These are phyloP conservation scores for Pecoramyces ruminantium DNA, from an alignment of 192 early-diverging fungal species.

Conservation along the genomic window DNA sequence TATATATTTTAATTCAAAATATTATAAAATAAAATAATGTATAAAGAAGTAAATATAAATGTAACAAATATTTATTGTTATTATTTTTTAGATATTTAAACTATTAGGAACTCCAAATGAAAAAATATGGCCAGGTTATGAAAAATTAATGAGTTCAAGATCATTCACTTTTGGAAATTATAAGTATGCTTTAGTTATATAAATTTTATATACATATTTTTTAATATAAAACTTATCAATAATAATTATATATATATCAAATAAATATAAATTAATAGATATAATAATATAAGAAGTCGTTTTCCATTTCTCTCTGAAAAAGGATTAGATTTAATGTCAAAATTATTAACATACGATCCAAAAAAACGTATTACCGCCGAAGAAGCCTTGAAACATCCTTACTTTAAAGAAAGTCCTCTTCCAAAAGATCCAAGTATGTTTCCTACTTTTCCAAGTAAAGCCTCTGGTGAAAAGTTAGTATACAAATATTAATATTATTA, in stretches of 20 bases:
- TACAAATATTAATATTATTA: no score
- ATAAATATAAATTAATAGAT: no score
- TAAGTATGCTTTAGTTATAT: constrained; percentile 26
- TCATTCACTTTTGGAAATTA: constrained; percentile 58
- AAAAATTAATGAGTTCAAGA: constrained; percentile 40
- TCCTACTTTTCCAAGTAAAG: constrained; percentile 30
- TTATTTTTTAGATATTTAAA: constrained; percentile 78
- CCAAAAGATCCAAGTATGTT: constrained; percentile 89
- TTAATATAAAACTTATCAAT: no score
- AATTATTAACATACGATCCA: constrained; percentile 72
- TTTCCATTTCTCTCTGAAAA: constrained; percentile 46
- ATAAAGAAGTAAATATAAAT: no score
- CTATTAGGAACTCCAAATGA: constrained; percentile 75
- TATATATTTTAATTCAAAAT: no score
- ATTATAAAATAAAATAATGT: no score
- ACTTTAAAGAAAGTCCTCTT: constrained; percentile 68
- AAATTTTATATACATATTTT: no score
- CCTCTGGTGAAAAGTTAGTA: not conserved
- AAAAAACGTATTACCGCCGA: constrained; percentile 72
- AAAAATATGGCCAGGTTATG: constrained; percentile 54
- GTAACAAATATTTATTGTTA: no score
- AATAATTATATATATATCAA: no score
- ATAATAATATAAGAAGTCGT: constrained; percentile 22
- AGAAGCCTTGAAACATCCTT: constrained; percentile 78
- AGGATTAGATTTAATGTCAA: constrained; percentile 60